Evolutionary conservation across 2,329 filamentous ascomycete genomes (phyloP), one percentile per base, ranked within the genome.

Genomic region (Knufia petricola): DNA sequence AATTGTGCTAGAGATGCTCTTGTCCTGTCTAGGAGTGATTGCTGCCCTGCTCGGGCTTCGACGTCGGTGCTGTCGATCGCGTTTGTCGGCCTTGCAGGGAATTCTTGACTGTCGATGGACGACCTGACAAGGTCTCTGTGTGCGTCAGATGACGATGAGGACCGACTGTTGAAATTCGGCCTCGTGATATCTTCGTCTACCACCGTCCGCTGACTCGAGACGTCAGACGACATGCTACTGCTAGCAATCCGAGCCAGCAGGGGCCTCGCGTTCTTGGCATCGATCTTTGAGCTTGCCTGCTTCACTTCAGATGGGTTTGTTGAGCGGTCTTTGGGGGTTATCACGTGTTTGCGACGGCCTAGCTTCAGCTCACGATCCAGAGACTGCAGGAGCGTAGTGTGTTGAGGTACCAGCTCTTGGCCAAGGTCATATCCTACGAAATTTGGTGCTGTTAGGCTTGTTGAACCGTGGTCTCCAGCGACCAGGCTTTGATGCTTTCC

Each of bases 11-110:
- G 52, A 10, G 55, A 55, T 47, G 55, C 50, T 30, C 51, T 45
- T 15, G 54, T 57, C 31, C 58, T 65, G 50, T 75, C 72, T 3
- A 66, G 60, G 21, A 75, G 65, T 3, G 43, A 36, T 9, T 2
- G 43, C 30, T 31, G 15, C 10, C 6, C 10, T 8, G 38, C 4
- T n/a, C 10, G 7, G 6, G 34, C 12, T 20, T 38, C 34, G 8
- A 17, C 8, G 6, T 7, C 8, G 8, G 34, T 38, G 12, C 34
- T 20, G 8, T 41, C n/a, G n/a, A n/a, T n/a, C n/a, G n/a, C n/a
- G n/a, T n/a, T n/a, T n/a, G n/a, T n/a, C n/a, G n/a, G n/a, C n/a
- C n/a, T n/a, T n/a, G n/a, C n/a, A n/a, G n/a, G n/a, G n/a, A n/a
- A n/a, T n/a, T n/a, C n/a, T n/a, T n/a, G n/a, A n/a, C n/a, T n/a